phyloP scores from a whole-genome alignment of 2,329 filamentous ascomycete genomes.

The Penicillium olsonii region DNA sequence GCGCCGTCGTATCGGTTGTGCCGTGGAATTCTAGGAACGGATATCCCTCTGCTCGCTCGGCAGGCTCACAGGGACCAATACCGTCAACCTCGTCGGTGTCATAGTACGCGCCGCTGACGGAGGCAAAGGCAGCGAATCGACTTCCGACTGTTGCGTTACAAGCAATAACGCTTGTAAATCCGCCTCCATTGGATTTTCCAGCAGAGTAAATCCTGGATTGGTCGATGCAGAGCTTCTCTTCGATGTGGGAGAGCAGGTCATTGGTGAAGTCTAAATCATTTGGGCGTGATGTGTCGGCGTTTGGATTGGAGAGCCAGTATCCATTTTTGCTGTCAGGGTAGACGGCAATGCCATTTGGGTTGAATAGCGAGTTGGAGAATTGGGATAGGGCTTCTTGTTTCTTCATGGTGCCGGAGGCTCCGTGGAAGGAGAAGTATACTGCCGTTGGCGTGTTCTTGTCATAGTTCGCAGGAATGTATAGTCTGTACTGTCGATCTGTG shows the following conservation, averaged over 20 bases:
- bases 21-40: slow-evolving; percentile 29
- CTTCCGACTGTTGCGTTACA: slow-evolving; percentile 46
- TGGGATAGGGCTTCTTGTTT: slow-evolving; percentile 47
- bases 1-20: slow-evolving; percentile 18
- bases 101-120: slow-evolving; percentile 52
- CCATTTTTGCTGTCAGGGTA: slow-evolving; percentile 50
- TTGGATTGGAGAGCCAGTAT: slow-evolving; percentile 36
- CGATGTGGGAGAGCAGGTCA: slow-evolving; percentile 45
- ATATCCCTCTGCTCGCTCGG: slow-evolving; percentile 32
- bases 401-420: slow-evolving; percentile 38
- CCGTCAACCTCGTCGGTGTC: slow-evolving; percentile 20
- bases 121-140: slow-evolving; percentile 53
- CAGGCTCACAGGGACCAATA: slow-evolving; percentile 24
- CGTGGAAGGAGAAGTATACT: slow-evolving; percentile 54
- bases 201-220: slow-evolving; percentile 46
- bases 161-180: slow-evolving; percentile 50
- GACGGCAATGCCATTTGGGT: slow-evolving; percentile 47
- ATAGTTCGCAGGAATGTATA: slow-evolving; percentile 37
- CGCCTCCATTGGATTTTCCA: slow-evolving; percentile 59
- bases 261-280: slow-evolving; percentile 50
- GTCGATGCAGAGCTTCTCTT: slow-evolving; percentile 49
- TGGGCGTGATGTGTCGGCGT: slow-evolving; percentile 31
- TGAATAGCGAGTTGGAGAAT: slow-evolving; percentile 48
- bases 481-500: slow-evolving; percentile 22
- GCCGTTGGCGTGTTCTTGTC: slow-evolving; percentile 37